These are phyloP conservation scores for Lenzites betulinus DNA, from an alignment of 768 basidiomycete genomes.

Conservation along the genomic window DNA sequence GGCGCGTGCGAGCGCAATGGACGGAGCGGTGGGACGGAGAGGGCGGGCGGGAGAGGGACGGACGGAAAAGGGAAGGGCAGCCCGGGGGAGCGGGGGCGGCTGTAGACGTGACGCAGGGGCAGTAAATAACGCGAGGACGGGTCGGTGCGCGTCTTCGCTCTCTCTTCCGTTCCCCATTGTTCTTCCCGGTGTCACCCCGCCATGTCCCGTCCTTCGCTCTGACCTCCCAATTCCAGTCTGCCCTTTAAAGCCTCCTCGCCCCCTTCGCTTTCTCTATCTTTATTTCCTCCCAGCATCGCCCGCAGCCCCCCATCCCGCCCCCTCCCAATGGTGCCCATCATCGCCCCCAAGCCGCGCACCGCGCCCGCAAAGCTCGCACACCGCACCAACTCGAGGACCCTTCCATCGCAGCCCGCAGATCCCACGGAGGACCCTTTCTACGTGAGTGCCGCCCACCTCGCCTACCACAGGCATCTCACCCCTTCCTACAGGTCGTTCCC, in stretches of 20 bases:
- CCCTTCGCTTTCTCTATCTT: conserved; percentile 34
- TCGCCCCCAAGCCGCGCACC: conserved; percentile 42
- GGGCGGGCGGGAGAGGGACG: not conserved
- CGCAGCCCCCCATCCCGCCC: not conserved
- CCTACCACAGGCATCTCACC: not conserved
- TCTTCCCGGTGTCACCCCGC: conserved; percentile 19
- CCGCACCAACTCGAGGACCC: conserved; percentile 5
- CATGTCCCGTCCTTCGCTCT: conserved; percentile 26
- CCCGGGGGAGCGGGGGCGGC: conserved; percentile 3
- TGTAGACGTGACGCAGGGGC: conserved; percentile 6
- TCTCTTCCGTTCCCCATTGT: conserved; percentile 25
- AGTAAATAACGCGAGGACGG: not conserved
- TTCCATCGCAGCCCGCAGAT: conserved; percentile 29
- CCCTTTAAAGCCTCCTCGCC: conserved; percentile 32
- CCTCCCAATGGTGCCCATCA: conserved; percentile 43
- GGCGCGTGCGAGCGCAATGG: conserved; percentile 2
- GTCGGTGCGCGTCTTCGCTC: conserved; percentile 8
- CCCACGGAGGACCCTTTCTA: conserved; percentile 28
- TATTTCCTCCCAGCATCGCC: conserved; percentile 24
- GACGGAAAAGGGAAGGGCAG: not conserved
- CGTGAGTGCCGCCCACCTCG: conserved; percentile 17
- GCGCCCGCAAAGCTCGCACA: conserved; percentile 20
- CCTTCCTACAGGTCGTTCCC: conserved; percentile 27
- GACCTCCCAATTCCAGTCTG: conserved; percentile 19
- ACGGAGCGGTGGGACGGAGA: not conserved